Conservation (phyloP, 177 flowering plant genomes). For the Vitis hybrid region DNA sequence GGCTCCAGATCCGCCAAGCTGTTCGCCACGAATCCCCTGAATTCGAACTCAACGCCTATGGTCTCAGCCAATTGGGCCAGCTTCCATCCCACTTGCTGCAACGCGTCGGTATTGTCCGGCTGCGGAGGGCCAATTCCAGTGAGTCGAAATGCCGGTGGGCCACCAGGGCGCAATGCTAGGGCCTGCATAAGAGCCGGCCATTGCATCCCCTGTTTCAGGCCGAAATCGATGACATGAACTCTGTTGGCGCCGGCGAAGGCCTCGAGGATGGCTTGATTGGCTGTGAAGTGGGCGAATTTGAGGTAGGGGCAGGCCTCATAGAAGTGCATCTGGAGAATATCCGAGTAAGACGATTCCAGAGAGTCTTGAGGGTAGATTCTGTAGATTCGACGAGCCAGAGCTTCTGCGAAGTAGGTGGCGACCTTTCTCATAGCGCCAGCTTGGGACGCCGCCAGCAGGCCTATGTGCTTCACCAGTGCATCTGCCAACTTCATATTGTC, state of each 20-base stretch:
- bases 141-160: slow-evolving; percentile 47
- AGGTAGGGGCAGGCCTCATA: slow-evolving; percentile 55
- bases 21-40: slow-evolving; percentile 33
- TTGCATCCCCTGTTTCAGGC: slow-evolving; percentile 55
- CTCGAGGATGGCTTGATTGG: slow-evolving; percentile 59
- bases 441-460: slow-evolving; percentile 42
- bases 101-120: slow-evolving; percentile 40
- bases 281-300: slow-evolving; percentile 61
- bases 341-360: slow-evolving; percentile 26
- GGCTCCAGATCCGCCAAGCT: slow-evolving; percentile 47
- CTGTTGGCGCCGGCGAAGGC: slow-evolving; percentile 34
- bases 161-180: slow-evolving; percentile 47
- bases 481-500: slow-evolving; percentile 41
- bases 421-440: slow-evolving; percentile 56
- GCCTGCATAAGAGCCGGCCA: slow-evolving; percentile 68
- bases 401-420: slow-evolving; percentile 55
- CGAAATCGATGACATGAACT: slow-evolving; percentile 56
- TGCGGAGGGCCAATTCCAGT: slow-evolving; percentile 62
- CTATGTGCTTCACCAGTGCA: slow-evolving; percentile 43
- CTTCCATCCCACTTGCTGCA: slow-evolving; percentile 54
- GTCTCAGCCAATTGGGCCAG: slow-evolving; percentile 42
- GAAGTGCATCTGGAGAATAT: slow-evolving; percentile 49
- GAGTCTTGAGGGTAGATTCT: slow-evolving; percentile 34
- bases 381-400: slow-evolving; percentile 44
- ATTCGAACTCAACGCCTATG: slow-evolving; percentile 46